A percentile compares a stretch with the other conserved stretches of the same genome.
Evolutionary conservation across 1,284 basidiomycete species (phyloP).

Genomic region (Heterobasidion occidentale): DNA sequence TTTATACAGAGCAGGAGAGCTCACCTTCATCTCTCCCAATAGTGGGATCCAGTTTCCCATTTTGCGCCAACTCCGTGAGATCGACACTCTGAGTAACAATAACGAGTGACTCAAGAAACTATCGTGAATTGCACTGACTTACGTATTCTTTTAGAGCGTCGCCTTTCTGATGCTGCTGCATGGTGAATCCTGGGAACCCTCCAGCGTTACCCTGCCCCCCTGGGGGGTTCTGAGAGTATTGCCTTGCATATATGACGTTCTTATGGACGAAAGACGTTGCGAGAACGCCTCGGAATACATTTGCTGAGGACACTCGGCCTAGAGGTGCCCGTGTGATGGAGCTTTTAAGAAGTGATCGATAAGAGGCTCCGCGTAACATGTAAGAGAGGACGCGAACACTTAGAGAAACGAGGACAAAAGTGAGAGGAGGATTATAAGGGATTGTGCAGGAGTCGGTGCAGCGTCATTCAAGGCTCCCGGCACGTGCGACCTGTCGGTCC

Average conservation of each 20-base stretch:
- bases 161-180: conserved; percentile 60
- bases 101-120: not conserved
- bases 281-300: not conserved
- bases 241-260: conserved; percentile 6
- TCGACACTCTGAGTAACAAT: conserved; percentile 57
- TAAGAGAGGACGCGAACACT: not conserved
- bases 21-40: conserved; percentile 81
- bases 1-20: not conserved
- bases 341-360: not conserved
- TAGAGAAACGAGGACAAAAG: not conserved
- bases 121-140: conserved; percentile 20
- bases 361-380: conserved; percentile 5
- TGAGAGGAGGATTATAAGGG: not conserved
- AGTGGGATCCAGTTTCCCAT: conserved; percentile 85
- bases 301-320: not conserved
- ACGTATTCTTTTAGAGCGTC: conserved; percentile 82
- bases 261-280: not conserved
- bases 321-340: not conserved
- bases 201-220: conserved; percentile 33
- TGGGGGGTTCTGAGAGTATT: conserved; percentile 25
- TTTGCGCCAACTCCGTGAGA: conserved; percentile 73
- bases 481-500: no score
- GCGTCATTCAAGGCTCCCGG: no score
- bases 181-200: conserved; percentile 52
- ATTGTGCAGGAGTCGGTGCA: no score